Percentiles rank a stretch among this genome's conserved stretches.
These are phyloP conservation scores for Zygosaccharomyces sapae DNA, from an alignment of 1,139 yeast genomes.

Conservation along the genomic window DNA sequence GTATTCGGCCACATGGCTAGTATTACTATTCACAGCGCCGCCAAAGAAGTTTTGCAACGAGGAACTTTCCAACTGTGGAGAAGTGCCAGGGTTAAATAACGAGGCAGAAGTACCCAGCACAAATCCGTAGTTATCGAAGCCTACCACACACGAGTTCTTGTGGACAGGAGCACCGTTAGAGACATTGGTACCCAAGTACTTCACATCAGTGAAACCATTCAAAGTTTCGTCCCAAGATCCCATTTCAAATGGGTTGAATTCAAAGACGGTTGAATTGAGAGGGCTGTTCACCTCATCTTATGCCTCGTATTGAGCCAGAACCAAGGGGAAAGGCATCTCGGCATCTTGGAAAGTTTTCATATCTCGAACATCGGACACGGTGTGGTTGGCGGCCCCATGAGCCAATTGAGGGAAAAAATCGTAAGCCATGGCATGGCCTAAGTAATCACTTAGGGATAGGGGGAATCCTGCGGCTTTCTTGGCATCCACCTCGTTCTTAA, in stretches of 20 bases:
- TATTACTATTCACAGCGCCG: slow-evolving; percentile 41
- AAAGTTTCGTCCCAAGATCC: slow-evolving; percentile 84
- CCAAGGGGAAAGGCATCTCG: slow-evolving; percentile 76
- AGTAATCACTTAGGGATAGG: slow-evolving; percentile 65
- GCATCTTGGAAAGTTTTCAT: slow-evolving; percentile 47
- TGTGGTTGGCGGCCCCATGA: slow-evolving; percentile 56
- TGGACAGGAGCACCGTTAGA: slow-evolving; percentile 48
- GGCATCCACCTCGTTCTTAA: slow-evolving; percentile 35
- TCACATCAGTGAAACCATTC: slow-evolving; percentile 57
- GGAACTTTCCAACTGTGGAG: slow-evolving; percentile 34
- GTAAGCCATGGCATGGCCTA: slow-evolving; percentile 72
- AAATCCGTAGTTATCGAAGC: slow-evolving; percentile 73
- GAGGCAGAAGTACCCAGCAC: slow-evolving; percentile 73
- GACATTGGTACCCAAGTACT: slow-evolving; percentile 65
- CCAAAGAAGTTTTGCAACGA: slow-evolving; percentile 37
- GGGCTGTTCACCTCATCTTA: slow-evolving; percentile 55
- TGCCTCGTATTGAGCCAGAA: slow-evolving; percentile 69
- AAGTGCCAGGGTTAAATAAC: slow-evolving; percentile 61
- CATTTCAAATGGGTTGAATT: slow-evolving; percentile 72
- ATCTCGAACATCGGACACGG: slow-evolving; percentile 54
- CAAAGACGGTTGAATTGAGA: slow-evolving; percentile 67
- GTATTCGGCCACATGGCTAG: slow-evolving; percentile 64
- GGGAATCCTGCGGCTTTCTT: slow-evolving; percentile 68
- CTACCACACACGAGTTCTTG: slow-evolving; percentile 47
- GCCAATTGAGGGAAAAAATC: slow-evolving; percentile 56